These are phyloP conservation scores for Nicotiana obtusifolia DNA, from an alignment of 257 asterid genomes.

Conservation along the genomic window DNA sequence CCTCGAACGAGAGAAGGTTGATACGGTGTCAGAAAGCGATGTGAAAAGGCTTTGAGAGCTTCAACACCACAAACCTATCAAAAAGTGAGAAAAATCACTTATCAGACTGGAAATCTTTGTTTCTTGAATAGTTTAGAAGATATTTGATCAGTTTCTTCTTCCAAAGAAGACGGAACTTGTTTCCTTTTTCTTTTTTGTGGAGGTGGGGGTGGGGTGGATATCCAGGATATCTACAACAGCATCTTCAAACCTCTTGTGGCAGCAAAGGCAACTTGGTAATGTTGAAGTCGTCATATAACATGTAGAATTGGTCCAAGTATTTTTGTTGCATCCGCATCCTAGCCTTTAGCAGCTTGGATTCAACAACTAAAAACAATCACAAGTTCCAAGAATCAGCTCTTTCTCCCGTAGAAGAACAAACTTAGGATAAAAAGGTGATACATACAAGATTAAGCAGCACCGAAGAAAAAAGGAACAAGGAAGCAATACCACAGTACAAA, in stretches of 20 bases:
- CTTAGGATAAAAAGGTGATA: neutral
- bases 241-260: slow-evolving; percentile 73
- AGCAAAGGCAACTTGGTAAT: slow-evolving; percentile 91
- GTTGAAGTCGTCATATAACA: slow-evolving; percentile 83
- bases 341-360: slow-evolving; percentile 85
- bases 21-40: slow-evolving; percentile 54
- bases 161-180: neutral
- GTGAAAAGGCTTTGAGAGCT: slow-evolving; percentile 66
- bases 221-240: neutral
- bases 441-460: neutral
- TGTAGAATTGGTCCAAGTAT: slow-evolving; percentile 88
- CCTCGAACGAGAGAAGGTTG: slow-evolving; percentile 58
- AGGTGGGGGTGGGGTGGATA: neutral
- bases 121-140: neutral
- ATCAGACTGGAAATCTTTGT: neutral
- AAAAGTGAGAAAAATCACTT: neutral
- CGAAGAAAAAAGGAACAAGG: neutral
- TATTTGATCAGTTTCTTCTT: neutral
- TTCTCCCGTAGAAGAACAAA: neutral
- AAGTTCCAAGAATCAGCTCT: neutral
- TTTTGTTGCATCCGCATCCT: slow-evolving; percentile 93
- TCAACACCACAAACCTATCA: slow-evolving; percentile 80
- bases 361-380: slow-evolving; percentile 40
- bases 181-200: neutral
- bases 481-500: neutral